Evolutionary conservation across 257 asterid species (phyloP), one percentile per base, ranked within the genome.

Genomic region (Scutellaria baicalensis): DNA sequence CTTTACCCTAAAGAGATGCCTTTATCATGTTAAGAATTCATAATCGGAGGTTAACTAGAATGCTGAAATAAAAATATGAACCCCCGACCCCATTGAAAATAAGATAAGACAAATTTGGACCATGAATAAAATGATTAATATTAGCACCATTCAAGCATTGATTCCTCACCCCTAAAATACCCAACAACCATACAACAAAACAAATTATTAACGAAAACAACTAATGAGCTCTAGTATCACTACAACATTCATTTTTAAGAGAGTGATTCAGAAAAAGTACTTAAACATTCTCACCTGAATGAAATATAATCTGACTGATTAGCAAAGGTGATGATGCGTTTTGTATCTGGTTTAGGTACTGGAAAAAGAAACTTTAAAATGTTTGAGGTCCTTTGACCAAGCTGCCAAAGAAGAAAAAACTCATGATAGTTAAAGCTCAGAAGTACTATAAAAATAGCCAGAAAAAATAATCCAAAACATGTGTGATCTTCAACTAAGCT

Each of bases 291-390:
- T 23, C 60, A 93, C 99, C 99, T 93, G 91, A 93, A 93, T 6
- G 99, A 93, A 59, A 93, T 83, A 60, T 82, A 84, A 71, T 91
- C 99, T 0, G 95, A 85, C 69, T 81, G 86, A 75, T 83, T 86
- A 4, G 97, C 97, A 49, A 88, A 91, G 40, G 99, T 89, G 74
- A 93, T 54, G 11, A 93, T 87, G 11, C 93, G 95, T 52, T 91
- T 93, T 2, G 99, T 83, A 72, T 93, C 96, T 8, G 95, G 88
- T 80, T 93, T 93, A 63, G 99, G 96, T 13, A 89, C 91, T n/a
- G 96, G 99, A 81, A 93, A 91, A 70, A 93, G 84, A 81, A 89
- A 77, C 86, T 89, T 91, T 42, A 93, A 76, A 75, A 93, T 93
- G 70, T 91, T 93, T 17, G 88, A 88, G 0, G 96, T 91, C 75